Percentiles rank a stretch among this genome's conserved stretches.
Evolutionary conservation across 371 early-diverging fungal genomes (phyloP).

Genomic region (Mucor lusitanicus): DNA sequence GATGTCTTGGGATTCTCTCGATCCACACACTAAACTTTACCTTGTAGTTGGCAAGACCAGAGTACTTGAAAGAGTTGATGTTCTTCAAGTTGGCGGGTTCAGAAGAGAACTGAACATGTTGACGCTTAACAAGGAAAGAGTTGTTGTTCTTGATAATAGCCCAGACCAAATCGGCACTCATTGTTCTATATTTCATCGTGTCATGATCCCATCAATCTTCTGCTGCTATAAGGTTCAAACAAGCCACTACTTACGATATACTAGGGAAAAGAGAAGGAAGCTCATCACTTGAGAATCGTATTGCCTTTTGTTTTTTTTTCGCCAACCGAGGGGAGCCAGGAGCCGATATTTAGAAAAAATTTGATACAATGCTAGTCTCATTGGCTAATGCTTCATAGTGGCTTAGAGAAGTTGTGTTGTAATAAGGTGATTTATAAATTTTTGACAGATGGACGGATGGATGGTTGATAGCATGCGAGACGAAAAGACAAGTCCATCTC

Average conservation of each 20-base stretch:
- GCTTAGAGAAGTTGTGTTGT: too few species aligned
- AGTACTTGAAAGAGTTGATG: constrained; percentile 86
- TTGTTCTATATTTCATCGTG: constrained; percentile 16
- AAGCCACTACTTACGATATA: constrained; percentile 39
- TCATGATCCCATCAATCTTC: background rate
- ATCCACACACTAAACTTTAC: constrained; percentile 31
- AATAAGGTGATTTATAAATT: too few species aligned
- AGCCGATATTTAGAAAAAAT: background rate
- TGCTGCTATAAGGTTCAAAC: constrained; percentile 4
- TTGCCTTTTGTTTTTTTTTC: constrained; percentile 9
- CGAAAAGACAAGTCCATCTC: too few species aligned
- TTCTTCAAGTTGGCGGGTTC: constrained; percentile 87
- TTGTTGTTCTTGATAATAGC: constrained; percentile 82
- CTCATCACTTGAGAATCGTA: constrained; percentile 5
- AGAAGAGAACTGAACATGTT: constrained; percentile 77
- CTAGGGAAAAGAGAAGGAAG: constrained; percentile 41
- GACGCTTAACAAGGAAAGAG: constrained; percentile 88
- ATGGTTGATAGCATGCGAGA: too few species aligned
- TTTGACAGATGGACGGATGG: too few species aligned
- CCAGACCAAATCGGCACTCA: constrained; percentile 82
- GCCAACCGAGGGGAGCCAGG: background rate
- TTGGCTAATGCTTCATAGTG: background rate
- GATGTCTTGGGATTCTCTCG: too few species aligned
- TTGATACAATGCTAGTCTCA: background rate
- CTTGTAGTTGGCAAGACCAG: constrained; percentile 81